A percentile compares a stretch with the other conserved stretches of the same genome.
Conservation (phyloP, 148 eudicot species). For the Agrostemma githago region DNA sequence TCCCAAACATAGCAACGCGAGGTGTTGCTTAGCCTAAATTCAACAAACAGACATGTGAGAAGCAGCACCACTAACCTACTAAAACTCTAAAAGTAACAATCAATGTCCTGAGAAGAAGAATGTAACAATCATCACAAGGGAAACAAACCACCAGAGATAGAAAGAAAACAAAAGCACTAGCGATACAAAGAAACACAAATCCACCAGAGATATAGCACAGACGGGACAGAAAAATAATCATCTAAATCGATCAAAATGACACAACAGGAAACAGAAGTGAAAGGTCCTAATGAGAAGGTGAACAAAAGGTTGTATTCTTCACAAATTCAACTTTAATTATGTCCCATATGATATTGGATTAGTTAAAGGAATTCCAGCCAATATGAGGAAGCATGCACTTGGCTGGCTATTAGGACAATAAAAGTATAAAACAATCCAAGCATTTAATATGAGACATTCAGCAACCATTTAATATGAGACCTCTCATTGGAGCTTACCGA, state of each 20-base stretch:
- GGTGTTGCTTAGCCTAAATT: slow-evolving; percentile 86
- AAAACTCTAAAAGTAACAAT: not conserved
- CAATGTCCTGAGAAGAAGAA: not conserved
- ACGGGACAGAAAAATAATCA: not conserved
- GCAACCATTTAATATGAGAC: not conserved
- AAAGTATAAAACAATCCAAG: not conserved
- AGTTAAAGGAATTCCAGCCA: not conserved
- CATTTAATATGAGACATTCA: not conserved
- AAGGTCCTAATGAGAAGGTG: not conserved
- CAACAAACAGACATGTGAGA: slow-evolving; percentile 15
- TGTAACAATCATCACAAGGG: not conserved
- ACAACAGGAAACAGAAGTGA: not conserved
- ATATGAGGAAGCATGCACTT: not conserved
- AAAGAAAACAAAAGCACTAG: not conserved
- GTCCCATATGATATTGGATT: not conserved
- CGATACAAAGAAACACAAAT: not conserved
- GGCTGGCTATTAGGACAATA: not conserved
- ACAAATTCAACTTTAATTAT: not conserved
- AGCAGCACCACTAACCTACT: not conserved
- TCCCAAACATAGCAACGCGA: slow-evolving; percentile 91
- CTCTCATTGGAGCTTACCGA: slow-evolving; percentile 42
- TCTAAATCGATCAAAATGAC: not conserved
- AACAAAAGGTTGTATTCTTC: not conserved
- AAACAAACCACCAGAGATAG: not conserved
- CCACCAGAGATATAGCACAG: not conserved